These are phyloP conservation scores for Fusarium globosum DNA, from an alignment of 2,329 filamentous ascomycete genomes.

Conservation along the genomic window DNA sequence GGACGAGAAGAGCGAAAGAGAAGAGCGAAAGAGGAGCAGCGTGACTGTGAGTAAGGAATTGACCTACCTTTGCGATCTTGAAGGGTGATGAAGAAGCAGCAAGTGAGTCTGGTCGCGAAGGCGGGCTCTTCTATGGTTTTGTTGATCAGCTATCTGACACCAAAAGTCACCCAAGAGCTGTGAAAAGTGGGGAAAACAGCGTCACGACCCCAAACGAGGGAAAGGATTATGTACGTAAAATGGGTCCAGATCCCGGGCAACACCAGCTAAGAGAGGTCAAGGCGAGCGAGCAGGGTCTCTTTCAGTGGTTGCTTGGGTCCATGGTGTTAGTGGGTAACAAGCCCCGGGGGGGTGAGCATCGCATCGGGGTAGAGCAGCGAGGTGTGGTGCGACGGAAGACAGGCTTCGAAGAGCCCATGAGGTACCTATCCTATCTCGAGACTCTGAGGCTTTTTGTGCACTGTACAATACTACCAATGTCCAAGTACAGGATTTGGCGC, in stretches of 20 bases:
- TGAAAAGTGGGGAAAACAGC: slow-evolving; percentile 43
- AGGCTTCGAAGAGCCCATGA: not conserved
- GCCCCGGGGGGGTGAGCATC: not conserved
- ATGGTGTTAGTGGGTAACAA: slow-evolving; percentile 7
- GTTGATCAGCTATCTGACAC: slow-evolving; percentile 45
- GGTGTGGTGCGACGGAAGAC: slow-evolving; percentile 13
- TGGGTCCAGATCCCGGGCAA: slow-evolving; percentile 25
- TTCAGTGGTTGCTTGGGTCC: slow-evolving; percentile 29
- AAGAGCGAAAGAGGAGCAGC: slow-evolving; percentile 6
- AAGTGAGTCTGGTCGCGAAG: slow-evolving; percentile 42
- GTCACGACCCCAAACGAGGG: slow-evolving; percentile 40
- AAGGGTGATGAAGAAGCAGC: slow-evolving; percentile 48
- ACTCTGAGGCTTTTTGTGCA: slow-evolving; percentile 22
- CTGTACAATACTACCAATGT: slow-evolving; percentile 12
- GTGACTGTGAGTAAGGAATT: slow-evolving; percentile 1
- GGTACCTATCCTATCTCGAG: slow-evolving; percentile 1
- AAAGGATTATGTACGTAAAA: slow-evolving; percentile 20
- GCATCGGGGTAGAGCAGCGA: not conserved
- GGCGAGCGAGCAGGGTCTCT: slow-evolving; percentile 27
- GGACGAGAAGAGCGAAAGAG: slow-evolving; percentile 5
- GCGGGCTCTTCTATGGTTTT: slow-evolving; percentile 47
- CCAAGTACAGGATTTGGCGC: not conserved
- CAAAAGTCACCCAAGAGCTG: slow-evolving; percentile 40
- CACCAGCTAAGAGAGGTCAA: slow-evolving; percentile 18
- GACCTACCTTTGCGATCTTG: slow-evolving; percentile 45